Evolutionary conservation across 2,329 filamentous ascomycete species (phyloP), one percentile per base, ranked within the genome.

Genomic region (Pezicula neosporulosa): DNA sequence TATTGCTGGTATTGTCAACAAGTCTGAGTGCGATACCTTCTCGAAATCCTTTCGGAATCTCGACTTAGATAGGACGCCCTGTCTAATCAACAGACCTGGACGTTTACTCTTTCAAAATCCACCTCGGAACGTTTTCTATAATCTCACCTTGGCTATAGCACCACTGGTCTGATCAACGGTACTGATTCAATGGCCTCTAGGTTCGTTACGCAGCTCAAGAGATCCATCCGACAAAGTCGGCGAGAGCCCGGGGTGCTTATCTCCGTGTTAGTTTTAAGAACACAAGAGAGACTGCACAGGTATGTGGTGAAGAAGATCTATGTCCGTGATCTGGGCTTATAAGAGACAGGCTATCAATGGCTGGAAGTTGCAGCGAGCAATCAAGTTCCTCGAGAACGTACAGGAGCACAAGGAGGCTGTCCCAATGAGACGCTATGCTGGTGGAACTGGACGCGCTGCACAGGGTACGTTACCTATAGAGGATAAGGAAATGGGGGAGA

Each of bases 231-330:
- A 83, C 86, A 68, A 97, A 96, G 85, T 96, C 90, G 80, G 94
- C 94, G 77, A 90, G 93, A 82, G 89, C 93, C 73, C 92, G 94
- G 79, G 94, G 95, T 78, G 91, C 92, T 75, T 99, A 97, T 85
- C 89, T 99, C 70, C 91, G 94, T 75, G 93, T 97, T 69, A 96
- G 90, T 68, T 99, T 97, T 90, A 99, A 99, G 88, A 99, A 99
- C 87, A 99, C 94, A 75, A 91, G 94, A 73, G 95, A 99, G 84
- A 97, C 93, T 66, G 94, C 95, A 63, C 94, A 97, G 15, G 37
- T 39, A 16, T 24, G 24, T 24, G 7, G 24, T 24, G 24, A 24
- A 24, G 24, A 24, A 24, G 24, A 24, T 24, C 24, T 24, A 24
- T 24, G 6, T 24, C 3, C 24, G 24, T 6, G 24, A 6, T 24